Percentiles rank a stretch among this genome's conserved stretches.
These are phyloP conservation scores for Anisogramma anomala DNA, from an alignment of 2,329 filamentous ascomycete genomes.

Conservation along the genomic window DNA sequence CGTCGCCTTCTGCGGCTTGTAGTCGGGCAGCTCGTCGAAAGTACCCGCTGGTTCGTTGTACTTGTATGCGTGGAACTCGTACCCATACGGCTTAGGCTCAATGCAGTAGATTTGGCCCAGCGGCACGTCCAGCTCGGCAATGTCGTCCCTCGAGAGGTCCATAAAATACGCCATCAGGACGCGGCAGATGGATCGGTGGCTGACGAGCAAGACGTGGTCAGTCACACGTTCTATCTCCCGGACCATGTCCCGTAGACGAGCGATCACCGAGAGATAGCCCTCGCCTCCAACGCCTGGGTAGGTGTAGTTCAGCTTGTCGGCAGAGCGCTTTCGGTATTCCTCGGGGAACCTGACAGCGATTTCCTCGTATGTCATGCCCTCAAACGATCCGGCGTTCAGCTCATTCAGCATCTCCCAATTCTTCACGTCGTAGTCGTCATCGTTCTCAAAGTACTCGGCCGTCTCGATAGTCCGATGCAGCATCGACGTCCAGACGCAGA, in stretches of 20 bases:
- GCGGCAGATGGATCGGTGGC: conserved; percentile 81
- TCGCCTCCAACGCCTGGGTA: conserved; percentile 94
- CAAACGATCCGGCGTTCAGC: conserved; percentile 83
- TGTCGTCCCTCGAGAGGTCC: conserved; percentile 78
- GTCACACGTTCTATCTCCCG: conserved; percentile 95
- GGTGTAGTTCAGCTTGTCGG: conserved; percentile 88
- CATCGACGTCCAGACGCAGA: conserved; percentile 99
- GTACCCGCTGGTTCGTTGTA: conserved; percentile 69
- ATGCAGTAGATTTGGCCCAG: conserved; percentile 89
- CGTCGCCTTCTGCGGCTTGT: conserved; percentile 55
- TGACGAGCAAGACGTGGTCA: conserved; percentile 85
- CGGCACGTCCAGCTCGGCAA: conserved; percentile 88
- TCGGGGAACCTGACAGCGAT: conserved; percentile 69
- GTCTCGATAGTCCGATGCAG: conserved; percentile 70
- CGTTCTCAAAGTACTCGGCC: conserved; percentile 56
- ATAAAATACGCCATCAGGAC: conserved; percentile 96
- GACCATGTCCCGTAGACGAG: conserved; percentile 86
- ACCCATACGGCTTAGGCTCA: conserved; percentile 94
- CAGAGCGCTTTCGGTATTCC: conserved; percentile 68
- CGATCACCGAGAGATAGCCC: conserved; percentile 94
- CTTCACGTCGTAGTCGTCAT: conserved; percentile 53
- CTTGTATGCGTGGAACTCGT: conserved; percentile 90
- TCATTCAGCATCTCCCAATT: conserved; percentile 95
- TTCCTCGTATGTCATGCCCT: conserved; percentile 88
- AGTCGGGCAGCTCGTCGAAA: conserved; percentile 81